Percentiles rank a stretch among this genome's conserved stretches.
phyloP scores from a whole-genome alignment of 495 filamentous ascomycete genomes.

The Hypoxylon trugodes region DNA sequence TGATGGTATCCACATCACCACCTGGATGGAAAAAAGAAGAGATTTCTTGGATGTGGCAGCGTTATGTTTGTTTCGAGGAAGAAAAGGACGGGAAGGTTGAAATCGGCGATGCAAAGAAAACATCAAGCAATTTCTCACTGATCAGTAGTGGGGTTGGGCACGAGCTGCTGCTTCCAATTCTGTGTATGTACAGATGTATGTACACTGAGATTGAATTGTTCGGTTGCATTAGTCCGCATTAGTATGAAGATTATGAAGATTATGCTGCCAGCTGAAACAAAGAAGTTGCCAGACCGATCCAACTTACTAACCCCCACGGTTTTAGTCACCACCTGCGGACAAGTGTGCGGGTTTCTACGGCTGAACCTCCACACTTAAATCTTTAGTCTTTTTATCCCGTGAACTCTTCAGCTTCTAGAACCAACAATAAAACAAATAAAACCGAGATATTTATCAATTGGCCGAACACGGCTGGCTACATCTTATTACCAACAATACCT shows the following conservation, averaged over 20 bases:
- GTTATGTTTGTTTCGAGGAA: constrained; percentile 14
- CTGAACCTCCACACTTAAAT: not conserved
- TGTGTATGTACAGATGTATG: too few relatives aligned
- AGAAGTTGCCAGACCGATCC: constrained; percentile 6
- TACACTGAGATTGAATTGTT: too few relatives aligned
- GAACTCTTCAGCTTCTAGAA: constrained; percentile 8
- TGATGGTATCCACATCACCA: constrained; percentile 48
- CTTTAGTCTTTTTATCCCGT: not conserved
- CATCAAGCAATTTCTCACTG: constrained; percentile 28
- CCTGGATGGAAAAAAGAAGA: constrained; percentile 25
- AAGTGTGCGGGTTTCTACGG: constrained; percentile 13
- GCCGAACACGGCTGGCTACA: constrained; percentile 1
- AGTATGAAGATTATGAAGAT: not conserved
- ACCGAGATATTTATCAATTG: constrained; percentile 9
- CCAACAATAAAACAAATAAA: constrained; percentile 1
- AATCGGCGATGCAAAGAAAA: constrained; percentile 17
- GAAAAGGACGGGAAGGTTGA: constrained; percentile 7
- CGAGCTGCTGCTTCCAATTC: constrained; percentile 32
- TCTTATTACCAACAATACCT: constrained; percentile 6
- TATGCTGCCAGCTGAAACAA: not conserved
- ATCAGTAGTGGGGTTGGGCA: constrained; percentile 44
- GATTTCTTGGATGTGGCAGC: constrained; percentile 4
- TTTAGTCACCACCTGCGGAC: constrained; percentile 19
- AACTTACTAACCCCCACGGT: constrained; percentile 19
- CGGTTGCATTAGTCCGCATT: constrained; percentile 1